phyloP scores from a whole-genome alignment of 2,329 filamentous ascomycete species.

The Paramyrothecium sp. region DNA sequence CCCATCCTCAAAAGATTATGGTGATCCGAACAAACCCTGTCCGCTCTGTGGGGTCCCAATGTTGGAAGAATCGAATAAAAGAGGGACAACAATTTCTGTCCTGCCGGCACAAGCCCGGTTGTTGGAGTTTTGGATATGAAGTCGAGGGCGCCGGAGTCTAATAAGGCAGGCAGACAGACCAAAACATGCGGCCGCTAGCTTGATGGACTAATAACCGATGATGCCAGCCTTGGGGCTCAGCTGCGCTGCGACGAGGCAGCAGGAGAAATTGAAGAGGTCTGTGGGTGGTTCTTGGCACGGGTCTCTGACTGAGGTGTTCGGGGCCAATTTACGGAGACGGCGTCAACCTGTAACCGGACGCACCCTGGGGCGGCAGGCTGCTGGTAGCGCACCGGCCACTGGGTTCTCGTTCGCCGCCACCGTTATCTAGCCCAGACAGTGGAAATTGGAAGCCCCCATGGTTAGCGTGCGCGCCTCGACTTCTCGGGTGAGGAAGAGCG shows the following conservation, averaged over 20 bases:
- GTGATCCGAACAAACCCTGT: no score
- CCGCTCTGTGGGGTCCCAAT: no score
- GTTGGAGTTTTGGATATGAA: no score
- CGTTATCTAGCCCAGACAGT: not conserved
- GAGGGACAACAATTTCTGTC: no score
- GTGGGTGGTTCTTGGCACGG: not conserved
- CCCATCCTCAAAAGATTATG: not conserved
- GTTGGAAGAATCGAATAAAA: no score
- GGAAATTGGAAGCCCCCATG: not conserved
- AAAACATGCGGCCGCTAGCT: no score
- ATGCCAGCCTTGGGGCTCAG: not conserved
- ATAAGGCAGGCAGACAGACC: no score
- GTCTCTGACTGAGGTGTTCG: no score
- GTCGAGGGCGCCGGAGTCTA: no score
- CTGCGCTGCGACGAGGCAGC: not conserved
- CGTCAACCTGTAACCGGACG: not conserved
- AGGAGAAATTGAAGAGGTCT: not conserved
- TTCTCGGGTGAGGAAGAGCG: not conserved
- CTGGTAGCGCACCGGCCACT: not conserved
- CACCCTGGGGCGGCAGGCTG: not conserved
- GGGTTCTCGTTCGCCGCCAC: not conserved
- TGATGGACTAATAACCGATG: no score
- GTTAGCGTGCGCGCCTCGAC: not conserved
- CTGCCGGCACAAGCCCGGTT: no score
- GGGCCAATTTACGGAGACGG: no score